Evolutionary conservation across 2,329 filamentous ascomycete species (phyloP).

Genomic region (Fusarium xyrophilum): DNA sequence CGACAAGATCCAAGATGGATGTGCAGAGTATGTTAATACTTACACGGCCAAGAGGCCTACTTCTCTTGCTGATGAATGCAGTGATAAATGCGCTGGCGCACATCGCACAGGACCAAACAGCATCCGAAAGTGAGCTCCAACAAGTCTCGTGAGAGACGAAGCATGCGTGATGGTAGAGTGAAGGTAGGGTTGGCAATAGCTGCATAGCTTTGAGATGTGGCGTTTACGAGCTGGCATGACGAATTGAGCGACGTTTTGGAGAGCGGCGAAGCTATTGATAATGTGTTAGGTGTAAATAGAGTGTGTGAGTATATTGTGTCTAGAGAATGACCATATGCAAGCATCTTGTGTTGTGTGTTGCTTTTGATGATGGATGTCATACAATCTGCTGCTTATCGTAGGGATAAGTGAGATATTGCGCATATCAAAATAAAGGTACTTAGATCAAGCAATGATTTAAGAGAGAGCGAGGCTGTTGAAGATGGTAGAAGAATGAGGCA

Average conservation of each 20-base stretch:
- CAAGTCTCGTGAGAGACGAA: background rate
- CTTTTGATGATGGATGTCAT: background rate
- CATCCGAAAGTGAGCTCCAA: background rate
- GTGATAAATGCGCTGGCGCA: constrained; percentile 31
- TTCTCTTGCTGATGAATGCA: constrained; percentile 21
- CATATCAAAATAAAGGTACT: accelerated
- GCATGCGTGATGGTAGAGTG: background rate
- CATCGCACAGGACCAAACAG: constrained; percentile 16
- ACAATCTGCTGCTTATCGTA: background rate
- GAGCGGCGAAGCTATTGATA: background rate
- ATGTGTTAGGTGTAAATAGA: background rate
- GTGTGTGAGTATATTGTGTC: background rate
- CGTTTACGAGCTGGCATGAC: background rate
- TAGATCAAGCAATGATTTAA: background rate
- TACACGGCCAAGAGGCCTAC: background rate
- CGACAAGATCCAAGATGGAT: constrained; percentile 35
- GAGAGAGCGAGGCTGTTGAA: accelerated
- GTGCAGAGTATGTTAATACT: constrained; percentile 31
- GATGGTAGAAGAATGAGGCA: too few species aligned
- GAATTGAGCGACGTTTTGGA: background rate
- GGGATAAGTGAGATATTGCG: too few species aligned
- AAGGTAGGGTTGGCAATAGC: background rate
- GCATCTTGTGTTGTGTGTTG: background rate
- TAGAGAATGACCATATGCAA: background rate
- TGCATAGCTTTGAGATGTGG: background rate